Conservation (phyloP, 805 yeast species). For the Metschnikowia drakensbergensis region DNA sequence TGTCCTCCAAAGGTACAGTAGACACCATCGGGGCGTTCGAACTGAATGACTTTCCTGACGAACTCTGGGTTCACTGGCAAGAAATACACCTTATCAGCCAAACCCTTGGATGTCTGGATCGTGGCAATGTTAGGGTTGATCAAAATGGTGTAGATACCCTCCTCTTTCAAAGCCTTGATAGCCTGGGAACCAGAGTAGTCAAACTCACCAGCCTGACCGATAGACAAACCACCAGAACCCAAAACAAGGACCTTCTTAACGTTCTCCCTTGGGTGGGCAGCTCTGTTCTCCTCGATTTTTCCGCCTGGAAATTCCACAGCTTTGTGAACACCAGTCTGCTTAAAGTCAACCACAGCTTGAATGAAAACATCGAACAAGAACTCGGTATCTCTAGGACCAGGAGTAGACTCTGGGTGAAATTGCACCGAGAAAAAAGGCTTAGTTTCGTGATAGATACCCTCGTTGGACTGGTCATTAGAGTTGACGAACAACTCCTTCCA, state of each 20-base stretch:
- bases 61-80: slow-evolving; percentile 97
- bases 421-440: slow-evolving; percentile 96
- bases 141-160: slow-evolving; percentile 91
- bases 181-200: slow-evolving; percentile 99
- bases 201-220: slow-evolving; percentile 99
- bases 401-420: slow-evolving; percentile 98
- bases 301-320: slow-evolving; percentile 94
- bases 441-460: slow-evolving; percentile 89
- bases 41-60: slow-evolving; percentile 89
- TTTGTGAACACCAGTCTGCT: slow-evolving; percentile 54
- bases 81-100: slow-evolving; percentile 97
- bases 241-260: slow-evolving; percentile 90
- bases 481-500: slow-evolving; percentile 96
- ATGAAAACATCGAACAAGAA: slow-evolving; percentile 93
- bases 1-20: slow-evolving; percentile 98
- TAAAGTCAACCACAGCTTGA: slow-evolving; percentile 66
- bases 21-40: slow-evolving; percentile 96
- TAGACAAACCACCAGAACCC: slow-evolving; percentile 97
- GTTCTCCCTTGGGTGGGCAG: slow-evolving; percentile 70
- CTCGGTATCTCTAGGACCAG: slow-evolving; percentile 99
- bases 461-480: slow-evolving; percentile 96
- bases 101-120: slow-evolving; percentile 94
- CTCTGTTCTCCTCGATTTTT: slow-evolving; percentile 62
- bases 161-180: slow-evolving; percentile 96
- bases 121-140: slow-evolving; percentile 98